Base-by-base conservation (phyloP, 345 rosid species). In the Murraya koenigii region DNA sequence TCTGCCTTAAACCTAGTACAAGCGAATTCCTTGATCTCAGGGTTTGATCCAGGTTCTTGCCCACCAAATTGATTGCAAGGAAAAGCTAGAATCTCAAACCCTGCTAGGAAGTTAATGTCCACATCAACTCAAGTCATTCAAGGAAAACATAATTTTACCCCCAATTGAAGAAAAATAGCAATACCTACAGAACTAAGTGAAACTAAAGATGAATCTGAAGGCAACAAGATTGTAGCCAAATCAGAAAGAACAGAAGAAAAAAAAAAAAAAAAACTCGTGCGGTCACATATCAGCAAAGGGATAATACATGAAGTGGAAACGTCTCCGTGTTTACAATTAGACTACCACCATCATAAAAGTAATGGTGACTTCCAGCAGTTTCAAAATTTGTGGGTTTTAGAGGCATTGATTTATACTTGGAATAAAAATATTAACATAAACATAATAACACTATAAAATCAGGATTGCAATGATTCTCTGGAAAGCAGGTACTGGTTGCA, bases 41-140 rank as follows among this genome's bases (percentile, higher is more conserved):
- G 81, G 75, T 90, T 95, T 74, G 87, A 86, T 49, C 92, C 98
- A 11, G 97, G 98, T 81, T 93, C 98, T 85, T 95, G 98, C 52
- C 90, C 87, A 3, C 91, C 93, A 66, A 95, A 95, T 71, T 93
- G 98, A 81, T 95, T 95, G 90, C 98, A 95, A 58, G 98, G 98
- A 79, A 93, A 93, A 80, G 98, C 97, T 74, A 93, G 79, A 83
- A 95, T 90, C 83, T 92, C 98, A 75, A 95, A 88, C 54, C 98
- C 97, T 95, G 86, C 25, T 58, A 73, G 3, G 44, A 70, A 69
- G 77, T 70, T 59, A 52, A 20, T 68, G 32, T 66, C 14, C 63
- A 20, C 30, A 35, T 33, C 36, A 38, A 11, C 17, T 33, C 4
- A 15, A 20, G 47, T 71, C 64, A 55, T n/a, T 30, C 8, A 11